Conservation (phyloP, 495 filamentous ascomycete species). For the Gamarada debralockiae region DNA sequence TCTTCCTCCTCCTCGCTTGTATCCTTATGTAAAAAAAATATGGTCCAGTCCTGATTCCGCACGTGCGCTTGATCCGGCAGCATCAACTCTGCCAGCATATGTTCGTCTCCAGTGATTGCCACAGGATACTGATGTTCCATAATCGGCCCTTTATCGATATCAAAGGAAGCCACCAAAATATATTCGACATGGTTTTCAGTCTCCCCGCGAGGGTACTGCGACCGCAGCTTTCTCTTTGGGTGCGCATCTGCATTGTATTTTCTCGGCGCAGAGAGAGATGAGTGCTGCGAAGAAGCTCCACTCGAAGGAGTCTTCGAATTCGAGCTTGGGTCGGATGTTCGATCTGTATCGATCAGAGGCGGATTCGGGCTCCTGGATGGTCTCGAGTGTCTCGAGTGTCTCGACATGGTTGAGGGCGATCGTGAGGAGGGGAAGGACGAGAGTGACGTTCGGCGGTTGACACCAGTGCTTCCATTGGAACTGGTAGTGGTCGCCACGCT, state of each 20-base stretch:
- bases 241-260: conserved; percentile 40
- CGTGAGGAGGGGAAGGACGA: conserved; percentile 57
- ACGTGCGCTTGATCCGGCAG: conserved; percentile 95
- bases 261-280: conserved; percentile 45
- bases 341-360: conserved; percentile 40
- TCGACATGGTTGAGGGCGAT: conserved; percentile 49
- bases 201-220: conserved; percentile 79
- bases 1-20: conserved; percentile 75
- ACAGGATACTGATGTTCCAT: conserved; percentile 99
- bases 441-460: conserved; percentile 46
- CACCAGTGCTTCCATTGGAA: conserved; percentile 20
- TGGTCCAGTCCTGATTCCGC: conserved; percentile 96
- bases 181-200: conserved; percentile 96
- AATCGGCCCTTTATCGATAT: conserved; percentile 90
- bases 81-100: conserved; percentile 98
- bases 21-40: conserved; percentile 98
- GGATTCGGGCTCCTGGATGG: conserved; percentile 49
- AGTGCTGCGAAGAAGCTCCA: conserved; percentile 48
- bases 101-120: conserved; percentile 92
- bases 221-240: conserved; percentile 55
- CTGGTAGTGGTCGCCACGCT: conserved; percentile 29
- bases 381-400: conserved; percentile 29
- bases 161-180: conserved; percentile 97
- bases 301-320: conserved; percentile 53
- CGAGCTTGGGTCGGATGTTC: conserved; percentile 50